Evolutionary conservation across 179 eudicot genomes (phyloP), one percentile per base, ranked within the genome.

Genomic region (Beta corolliflora): DNA sequence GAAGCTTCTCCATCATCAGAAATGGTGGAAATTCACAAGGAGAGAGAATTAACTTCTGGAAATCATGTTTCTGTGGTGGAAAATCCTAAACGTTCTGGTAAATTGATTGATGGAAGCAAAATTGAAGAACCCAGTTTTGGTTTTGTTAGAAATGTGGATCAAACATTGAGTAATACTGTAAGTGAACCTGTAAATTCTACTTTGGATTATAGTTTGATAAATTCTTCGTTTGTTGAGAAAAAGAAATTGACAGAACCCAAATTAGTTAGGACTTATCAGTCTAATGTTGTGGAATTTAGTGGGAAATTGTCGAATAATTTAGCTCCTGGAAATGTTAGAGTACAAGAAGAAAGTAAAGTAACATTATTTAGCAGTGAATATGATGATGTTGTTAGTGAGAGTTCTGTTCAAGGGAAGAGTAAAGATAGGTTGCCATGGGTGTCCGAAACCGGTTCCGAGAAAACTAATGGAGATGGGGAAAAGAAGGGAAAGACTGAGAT

Each of bases 361-460:
- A 55, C 50, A n/a, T 59, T 76, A 23, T 50, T 60, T 70, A 67
- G 52, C n/a, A 16, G 80, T 19, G 72, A 84, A 52, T 45, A 53
- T 71, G 75, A 21, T 79, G 65, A 52, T 74, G 81, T 70, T 53
- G 12, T n/a, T 52, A 68, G 55, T 80, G 85, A 71, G 82, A 65
- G 73, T 81, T 78, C 73, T 64, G 31, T 31, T 31, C 79, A 63
- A 80, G 79, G 48, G 66, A 72, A 53, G 60, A 75, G 72, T 73
- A 71, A 67, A 36, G 67, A 61, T 81, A 86, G 83, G 75, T 82
- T 90, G 81, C 97, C 97, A 44, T 94, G 98, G 99, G 83, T 86
- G 77, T 55, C 82, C 11, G 81, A 50, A 71, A 76, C 19, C 1
- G 87, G 78, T 61, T 66, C 41, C 16, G 79, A 78, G 8, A 59